Percentiles rank a stretch among this genome's conserved stretches.
These are phyloP conservation scores for Kwoniella mangroviensis DNA, from an alignment of 768 basidiomycete genomes.

Conservation along the genomic window DNA sequence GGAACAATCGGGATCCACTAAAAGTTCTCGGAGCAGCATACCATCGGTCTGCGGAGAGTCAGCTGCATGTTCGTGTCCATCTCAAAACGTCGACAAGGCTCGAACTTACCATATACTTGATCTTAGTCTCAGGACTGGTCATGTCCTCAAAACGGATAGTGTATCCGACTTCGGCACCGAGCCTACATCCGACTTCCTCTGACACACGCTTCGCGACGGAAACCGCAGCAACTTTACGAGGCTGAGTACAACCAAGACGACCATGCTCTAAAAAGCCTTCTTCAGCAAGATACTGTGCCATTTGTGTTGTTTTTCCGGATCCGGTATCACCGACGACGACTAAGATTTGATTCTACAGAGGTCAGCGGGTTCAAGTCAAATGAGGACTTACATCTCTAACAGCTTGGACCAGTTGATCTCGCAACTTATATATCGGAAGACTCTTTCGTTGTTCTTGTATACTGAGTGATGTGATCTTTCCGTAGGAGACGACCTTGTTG, in stretches of 20 bases:
- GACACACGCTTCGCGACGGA: conserved; percentile 98
- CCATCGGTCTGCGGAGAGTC: conserved; percentile 72
- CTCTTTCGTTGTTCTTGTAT: conserved; percentile 92
- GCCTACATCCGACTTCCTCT: conserved; percentile 95
- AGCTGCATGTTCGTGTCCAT: conserved; percentile 9
- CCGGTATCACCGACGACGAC: conserved; percentile 99
- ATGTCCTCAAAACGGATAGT: conserved; percentile 99
- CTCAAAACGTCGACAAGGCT: no score
- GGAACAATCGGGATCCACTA: conserved; percentile 92
- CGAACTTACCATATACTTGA: conserved; percentile 85
- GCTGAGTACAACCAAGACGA: conserved; percentile 95
- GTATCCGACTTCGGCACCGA: conserved; percentile 98
- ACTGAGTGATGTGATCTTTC: conserved; percentile 84
- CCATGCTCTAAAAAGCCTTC: conserved; percentile 87
- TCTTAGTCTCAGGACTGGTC: conserved; percentile 95
- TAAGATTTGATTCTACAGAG: conserved; percentile 83
- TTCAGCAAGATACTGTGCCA: conserved; percentile 98
- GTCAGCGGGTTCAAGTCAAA: conserved; percentile 13
- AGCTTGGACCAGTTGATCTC: conserved; percentile 85
- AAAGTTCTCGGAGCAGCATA: conserved; percentile 95
- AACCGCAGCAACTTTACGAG: conserved; percentile 98
- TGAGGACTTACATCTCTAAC: conserved; percentile 73
- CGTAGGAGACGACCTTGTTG: conserved; percentile 94
- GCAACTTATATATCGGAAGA: conserved; percentile 92
- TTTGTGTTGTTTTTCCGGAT: conserved; percentile 98